These are phyloP conservation scores for Umbelopsis sp. DNA, from an alignment of 192 early-diverging fungal genomes.

Conservation along the genomic window DNA sequence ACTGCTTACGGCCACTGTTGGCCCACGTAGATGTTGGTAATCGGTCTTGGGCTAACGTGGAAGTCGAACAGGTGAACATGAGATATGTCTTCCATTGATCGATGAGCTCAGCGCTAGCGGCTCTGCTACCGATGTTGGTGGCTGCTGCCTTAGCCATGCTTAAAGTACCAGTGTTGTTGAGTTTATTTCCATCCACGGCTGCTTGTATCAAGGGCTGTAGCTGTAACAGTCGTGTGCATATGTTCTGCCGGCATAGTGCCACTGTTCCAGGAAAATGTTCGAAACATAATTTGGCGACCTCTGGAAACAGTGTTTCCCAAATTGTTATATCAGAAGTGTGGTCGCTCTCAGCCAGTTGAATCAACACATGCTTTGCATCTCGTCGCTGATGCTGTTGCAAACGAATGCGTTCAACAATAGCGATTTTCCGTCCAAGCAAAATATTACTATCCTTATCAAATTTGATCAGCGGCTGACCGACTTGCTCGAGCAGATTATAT, in stretches of 20 bases:
- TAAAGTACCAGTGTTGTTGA: conserved; percentile 52
- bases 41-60: conserved; percentile 47
- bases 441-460: conserved; percentile 54
- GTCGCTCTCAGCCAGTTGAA: conserved; percentile 62
- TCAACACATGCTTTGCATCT: conserved; percentile 54
- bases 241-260: conserved; percentile 53
- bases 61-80: conserved; percentile 71
- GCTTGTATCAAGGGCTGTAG: conserved; percentile 63
- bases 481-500: conserved; percentile 36
- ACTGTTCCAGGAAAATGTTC: conserved; percentile 52
- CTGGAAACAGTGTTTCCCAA: conserved; percentile 74
- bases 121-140: conserved; percentile 36
- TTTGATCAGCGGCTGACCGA: conserved; percentile 51
- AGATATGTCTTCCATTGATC: conserved; percentile 78
- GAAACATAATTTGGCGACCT: conserved; percentile 64
- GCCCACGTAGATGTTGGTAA: conserved; percentile 38
- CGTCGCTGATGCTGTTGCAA: conserved; percentile 56
- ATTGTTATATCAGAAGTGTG: conserved; percentile 55
- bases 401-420: conserved; percentile 44
- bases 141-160: conserved; percentile 44
- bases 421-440: conserved; percentile 43
- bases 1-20: conserved; percentile 47
- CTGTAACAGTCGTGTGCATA: conserved; percentile 64
- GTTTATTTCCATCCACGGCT: conserved; percentile 52
- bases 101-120: conserved; percentile 64